Evolutionary conservation across 1,139 yeast species (phyloP).

Genomic region (Zhuliangozyma blackwelliae): DNA sequence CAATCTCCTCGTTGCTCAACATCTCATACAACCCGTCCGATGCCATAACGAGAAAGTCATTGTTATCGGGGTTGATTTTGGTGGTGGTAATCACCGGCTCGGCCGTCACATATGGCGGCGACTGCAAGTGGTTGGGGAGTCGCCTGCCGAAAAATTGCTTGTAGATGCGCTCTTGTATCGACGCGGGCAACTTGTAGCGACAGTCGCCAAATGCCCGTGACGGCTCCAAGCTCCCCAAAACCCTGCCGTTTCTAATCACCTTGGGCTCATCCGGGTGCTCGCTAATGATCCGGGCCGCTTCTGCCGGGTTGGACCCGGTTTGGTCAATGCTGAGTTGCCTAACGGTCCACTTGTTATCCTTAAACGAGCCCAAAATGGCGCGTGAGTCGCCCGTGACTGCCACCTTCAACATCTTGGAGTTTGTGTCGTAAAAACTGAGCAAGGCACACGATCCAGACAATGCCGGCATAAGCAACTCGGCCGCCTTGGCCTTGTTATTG

Average conservation of each 20-base stretch:
- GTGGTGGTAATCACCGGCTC: constrained; percentile 90
- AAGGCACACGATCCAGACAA: constrained; percentile 93
- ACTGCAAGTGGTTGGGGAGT: constrained; percentile 70
- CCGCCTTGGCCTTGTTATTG: constrained; percentile 57
- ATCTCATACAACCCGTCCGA: constrained; percentile 93
- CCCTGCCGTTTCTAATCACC: constrained; percentile 82
- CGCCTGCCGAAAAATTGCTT: constrained; percentile 79
- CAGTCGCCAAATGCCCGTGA: constrained; percentile 98
- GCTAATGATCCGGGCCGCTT: constrained; percentile 73
- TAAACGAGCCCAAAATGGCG: constrained; percentile 77
- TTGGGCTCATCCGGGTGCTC: constrained; percentile 93
- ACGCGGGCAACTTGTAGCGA: constrained; percentile 73
- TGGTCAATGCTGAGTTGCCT: constrained; percentile 85
- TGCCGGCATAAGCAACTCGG: constrained; percentile 84
- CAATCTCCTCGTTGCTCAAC: constrained; percentile 88
- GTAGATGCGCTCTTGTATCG: constrained; percentile 70
- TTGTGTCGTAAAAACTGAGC: constrained; percentile 79
- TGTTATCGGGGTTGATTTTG: constrained; percentile 62
- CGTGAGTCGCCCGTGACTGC: constrained; percentile 98
- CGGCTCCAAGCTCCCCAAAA: constrained; percentile 93
- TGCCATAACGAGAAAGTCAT: constrained; percentile 88
- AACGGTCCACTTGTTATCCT: constrained; percentile 80
- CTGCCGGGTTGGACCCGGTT: constrained; percentile 88
- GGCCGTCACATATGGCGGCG: constrained; percentile 98
- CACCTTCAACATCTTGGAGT: constrained; percentile 66